Percentiles rank a stretch among this genome's conserved stretches.
phyloP scores from a whole-genome alignment of 2,329 filamentous ascomycete genomes.

The Lasiodiplodia sp. region DNA sequence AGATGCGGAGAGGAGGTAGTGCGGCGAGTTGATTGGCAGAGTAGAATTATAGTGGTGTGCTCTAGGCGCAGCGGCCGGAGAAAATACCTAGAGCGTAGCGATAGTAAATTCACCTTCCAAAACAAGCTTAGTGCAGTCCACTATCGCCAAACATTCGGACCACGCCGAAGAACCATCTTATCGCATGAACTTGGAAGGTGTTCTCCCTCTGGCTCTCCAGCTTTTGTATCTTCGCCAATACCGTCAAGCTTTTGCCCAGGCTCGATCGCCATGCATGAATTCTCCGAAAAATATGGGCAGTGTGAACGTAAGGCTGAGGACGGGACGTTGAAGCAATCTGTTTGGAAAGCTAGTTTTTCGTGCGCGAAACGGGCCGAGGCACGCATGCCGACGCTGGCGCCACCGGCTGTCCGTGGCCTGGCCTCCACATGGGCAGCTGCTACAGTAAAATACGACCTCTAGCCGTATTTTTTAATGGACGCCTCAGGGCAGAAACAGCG shows the following conservation, averaged over 20 bases:
- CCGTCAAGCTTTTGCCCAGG: not conserved
- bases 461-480: not conserved
- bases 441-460: not conserved
- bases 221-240: not conserved
- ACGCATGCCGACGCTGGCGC: not conserved
- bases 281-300: not conserved
- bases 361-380: not conserved
- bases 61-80: not conserved
- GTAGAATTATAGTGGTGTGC: not conserved
- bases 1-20: not conserved
- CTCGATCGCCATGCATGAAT: constrained; percentile 5
- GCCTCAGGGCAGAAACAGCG: not conserved
- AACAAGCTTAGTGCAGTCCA: not conserved
- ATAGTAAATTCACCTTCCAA: not conserved
- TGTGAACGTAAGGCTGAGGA: not conserved
- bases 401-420: not conserved
- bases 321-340: not conserved
- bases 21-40: not conserved
- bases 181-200: not conserved
- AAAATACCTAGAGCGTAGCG: not conserved
- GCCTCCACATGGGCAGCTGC: constrained; percentile 3
- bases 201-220: not conserved
- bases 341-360: not conserved
- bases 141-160: constrained; percentile 1
- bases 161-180: not conserved